Evolutionary conservation across 2,329 filamentous ascomycete species (phyloP).

Genomic region (Claviceps digitariae): DNA sequence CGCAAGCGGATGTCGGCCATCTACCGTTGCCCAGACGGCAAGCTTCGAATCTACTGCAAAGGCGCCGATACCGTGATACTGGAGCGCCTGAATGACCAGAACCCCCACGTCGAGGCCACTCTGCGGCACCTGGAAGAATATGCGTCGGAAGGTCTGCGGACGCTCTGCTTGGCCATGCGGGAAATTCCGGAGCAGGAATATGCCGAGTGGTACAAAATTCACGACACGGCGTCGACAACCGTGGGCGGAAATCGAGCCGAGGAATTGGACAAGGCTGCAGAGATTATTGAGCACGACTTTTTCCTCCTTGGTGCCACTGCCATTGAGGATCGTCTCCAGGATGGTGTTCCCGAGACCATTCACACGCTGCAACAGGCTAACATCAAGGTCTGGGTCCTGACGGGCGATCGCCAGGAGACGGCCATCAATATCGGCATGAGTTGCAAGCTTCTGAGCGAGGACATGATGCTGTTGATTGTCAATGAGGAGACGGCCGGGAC

Average conservation of each 20-base stretch:
- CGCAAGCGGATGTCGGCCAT: slow-evolving; percentile 97
- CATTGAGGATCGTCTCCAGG: slow-evolving; percentile 92
- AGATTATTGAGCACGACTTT: slow-evolving; percentile 87
- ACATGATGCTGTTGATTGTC: slow-evolving; percentile 94
- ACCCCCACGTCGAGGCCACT: slow-evolving; percentile 79
- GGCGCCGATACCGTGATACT: slow-evolving; percentile 96
- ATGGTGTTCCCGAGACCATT: slow-evolving; percentile 95
- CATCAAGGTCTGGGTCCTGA: slow-evolving; percentile 98
- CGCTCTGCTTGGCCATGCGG: slow-evolving; percentile 86
- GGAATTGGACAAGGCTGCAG: slow-evolving; percentile 91
- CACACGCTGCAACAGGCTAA: slow-evolving; percentile 92
- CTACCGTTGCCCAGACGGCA: slow-evolving; percentile 90
- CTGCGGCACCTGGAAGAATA: slow-evolving; percentile 96
- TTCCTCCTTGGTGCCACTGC: slow-evolving; percentile 87
- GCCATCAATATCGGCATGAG: slow-evolving; percentile 99
- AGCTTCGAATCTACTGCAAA: slow-evolving; percentile 87
- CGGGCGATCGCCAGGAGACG: slow-evolving; percentile 93
- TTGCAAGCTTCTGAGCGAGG: slow-evolving; percentile 94
- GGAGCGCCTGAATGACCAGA: slow-evolving; percentile 72
- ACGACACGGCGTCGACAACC: slow-evolving; percentile 76
- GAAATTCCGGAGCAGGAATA: slow-evolving; percentile 86
- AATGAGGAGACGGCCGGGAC: slow-evolving; percentile 74
- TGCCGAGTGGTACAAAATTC: slow-evolving; percentile 74
- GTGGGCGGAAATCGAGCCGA: slow-evolving; percentile 86
- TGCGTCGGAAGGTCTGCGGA: slow-evolving; percentile 87